These are phyloP conservation scores for Irpex sp. DNA, from an alignment of 1,284 basidiomycete species.

Conservation along the genomic window DNA sequence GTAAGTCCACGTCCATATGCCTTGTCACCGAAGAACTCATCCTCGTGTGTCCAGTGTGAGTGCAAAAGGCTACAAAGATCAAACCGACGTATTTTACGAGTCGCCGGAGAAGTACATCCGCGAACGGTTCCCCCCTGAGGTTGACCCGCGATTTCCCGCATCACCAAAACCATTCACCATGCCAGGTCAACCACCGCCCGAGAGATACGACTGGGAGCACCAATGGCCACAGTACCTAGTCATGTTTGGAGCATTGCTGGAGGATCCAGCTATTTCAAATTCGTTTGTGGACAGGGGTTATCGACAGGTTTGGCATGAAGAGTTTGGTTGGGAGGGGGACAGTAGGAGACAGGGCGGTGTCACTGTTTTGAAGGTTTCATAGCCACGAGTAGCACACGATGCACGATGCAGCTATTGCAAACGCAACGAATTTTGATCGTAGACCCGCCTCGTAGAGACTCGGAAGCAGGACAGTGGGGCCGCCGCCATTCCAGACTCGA, in stretches of 20 bases:
- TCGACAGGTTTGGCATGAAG: conserved; percentile 56
- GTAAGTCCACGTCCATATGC: conserved; percentile 39
- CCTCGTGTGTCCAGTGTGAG: conserved; percentile 39
- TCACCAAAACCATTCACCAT: conserved; percentile 56
- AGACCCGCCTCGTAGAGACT: not conserved
- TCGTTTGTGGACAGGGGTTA: conserved; percentile 65
- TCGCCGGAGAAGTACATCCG: conserved; percentile 68
- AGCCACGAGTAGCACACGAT: not conserved
- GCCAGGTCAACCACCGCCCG: conserved; percentile 37
- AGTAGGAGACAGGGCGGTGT: conserved; percentile 73
- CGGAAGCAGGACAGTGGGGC: not conserved
- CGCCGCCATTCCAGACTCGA: not conserved
- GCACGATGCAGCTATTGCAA: not conserved
- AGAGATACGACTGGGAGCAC: conserved; percentile 49
- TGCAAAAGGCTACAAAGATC: conserved; percentile 66
- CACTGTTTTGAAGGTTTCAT: conserved; percentile 38
- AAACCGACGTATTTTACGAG: conserved; percentile 82
- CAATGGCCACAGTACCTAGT: conserved; percentile 81
- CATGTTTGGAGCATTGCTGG: conserved; percentile 74
- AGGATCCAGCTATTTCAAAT: conserved; percentile 43
- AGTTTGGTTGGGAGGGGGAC: conserved; percentile 85
- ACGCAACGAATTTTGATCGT: not conserved
- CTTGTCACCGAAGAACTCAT: conserved; percentile 5
- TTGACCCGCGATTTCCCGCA: conserved; percentile 64
- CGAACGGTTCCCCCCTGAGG: conserved; percentile 58